Conservation (phyloP, 768 basidiomycete species). For the Peribolospora baueri region DNA sequence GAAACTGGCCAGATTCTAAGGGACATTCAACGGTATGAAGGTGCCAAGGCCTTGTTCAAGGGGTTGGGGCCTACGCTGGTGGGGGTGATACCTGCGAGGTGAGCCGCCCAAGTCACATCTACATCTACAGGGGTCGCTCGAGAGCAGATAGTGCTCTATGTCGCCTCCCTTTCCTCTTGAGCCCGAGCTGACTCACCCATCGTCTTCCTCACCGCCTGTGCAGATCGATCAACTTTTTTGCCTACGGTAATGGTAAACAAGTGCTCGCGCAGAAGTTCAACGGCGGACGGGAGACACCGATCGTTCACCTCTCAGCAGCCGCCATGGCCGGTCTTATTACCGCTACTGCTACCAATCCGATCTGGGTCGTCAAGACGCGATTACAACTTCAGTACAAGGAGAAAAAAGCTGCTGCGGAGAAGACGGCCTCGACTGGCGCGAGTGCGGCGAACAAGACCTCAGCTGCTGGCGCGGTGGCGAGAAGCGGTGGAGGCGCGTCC, state of each 20-base stretch:
- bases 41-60: constrained; percentile 68
- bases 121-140: not conserved
- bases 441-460: no score
- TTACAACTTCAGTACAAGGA: constrained; percentile 38
- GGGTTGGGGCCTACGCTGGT: constrained; percentile 85
- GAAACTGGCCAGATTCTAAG: constrained; percentile 77
- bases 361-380: constrained; percentile 98
- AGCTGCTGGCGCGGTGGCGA: no score
- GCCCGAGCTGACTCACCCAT: not conserved
- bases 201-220: not conserved
- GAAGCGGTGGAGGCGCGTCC: constrained; percentile 1
- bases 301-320: constrained; percentile 65
- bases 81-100: constrained; percentile 75
- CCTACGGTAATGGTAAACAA: constrained; percentile 88
- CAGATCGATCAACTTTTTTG: constrained; percentile 82
- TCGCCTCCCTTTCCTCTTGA: not conserved
- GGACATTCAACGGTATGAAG: constrained; percentile 62
- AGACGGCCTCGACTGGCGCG: no score
- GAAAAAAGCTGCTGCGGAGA: not conserved
- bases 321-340: constrained; percentile 67
- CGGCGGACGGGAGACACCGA: constrained; percentile 50
- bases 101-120: constrained; percentile 1
- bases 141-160: not conserved
- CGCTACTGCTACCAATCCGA: constrained; percentile 79
- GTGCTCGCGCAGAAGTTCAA: constrained; percentile 55